Base-by-base conservation (phyloP, 495 filamentous ascomycete genomes). In the Echria macrotheca region DNA sequence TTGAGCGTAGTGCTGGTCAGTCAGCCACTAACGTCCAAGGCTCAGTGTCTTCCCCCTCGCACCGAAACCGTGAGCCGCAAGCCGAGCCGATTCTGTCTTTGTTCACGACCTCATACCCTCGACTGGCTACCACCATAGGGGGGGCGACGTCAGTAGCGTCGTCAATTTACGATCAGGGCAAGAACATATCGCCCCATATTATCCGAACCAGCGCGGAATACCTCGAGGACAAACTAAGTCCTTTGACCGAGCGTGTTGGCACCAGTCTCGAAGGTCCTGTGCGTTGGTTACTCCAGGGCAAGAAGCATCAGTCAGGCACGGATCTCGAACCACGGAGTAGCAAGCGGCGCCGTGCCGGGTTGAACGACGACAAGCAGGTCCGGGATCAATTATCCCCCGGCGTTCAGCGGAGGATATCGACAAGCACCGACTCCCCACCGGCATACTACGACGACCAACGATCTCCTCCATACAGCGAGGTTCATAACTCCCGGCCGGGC, bases 121-220 rank as follows among this genome's bases (percentile, higher is more conserved):
- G 89, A 41, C 75, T 94, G 24, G 85, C 83, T 1, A 84, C 85
- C 8, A 85, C 89, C 0, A 88, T 95, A 53, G 84, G 84, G 57
- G 83, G 81, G 36, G 90, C 89, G 1, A 73, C 89, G 1, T 85
- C 84, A 23, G 83, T 81, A 36, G 90, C 89, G 1, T 72, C 89
- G 1, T 85, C 84, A 23, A 86, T 86, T 2, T 97, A 96, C 60
- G 78, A 81, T 24, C 80, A 75, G 4, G 85, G 85, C 14, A 96
- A 97, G 64, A 85, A 85, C 19, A 93, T 93, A 60, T 89, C 87
- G 4, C 88, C 90, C 0, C 79, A 85, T 2, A 84, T 96, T 67
- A n/a, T n/a, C n/a, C 87, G 85, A 57, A 83, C 84, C 32, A 77
- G 86, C 52, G 89, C 86, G 31, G 87, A 95, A 58, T 86, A 89